Percentiles rank a stretch among this genome's conserved stretches.
Conservation (phyloP, 768 basidiomycete species). For the Dendrothele bispora region DNA sequence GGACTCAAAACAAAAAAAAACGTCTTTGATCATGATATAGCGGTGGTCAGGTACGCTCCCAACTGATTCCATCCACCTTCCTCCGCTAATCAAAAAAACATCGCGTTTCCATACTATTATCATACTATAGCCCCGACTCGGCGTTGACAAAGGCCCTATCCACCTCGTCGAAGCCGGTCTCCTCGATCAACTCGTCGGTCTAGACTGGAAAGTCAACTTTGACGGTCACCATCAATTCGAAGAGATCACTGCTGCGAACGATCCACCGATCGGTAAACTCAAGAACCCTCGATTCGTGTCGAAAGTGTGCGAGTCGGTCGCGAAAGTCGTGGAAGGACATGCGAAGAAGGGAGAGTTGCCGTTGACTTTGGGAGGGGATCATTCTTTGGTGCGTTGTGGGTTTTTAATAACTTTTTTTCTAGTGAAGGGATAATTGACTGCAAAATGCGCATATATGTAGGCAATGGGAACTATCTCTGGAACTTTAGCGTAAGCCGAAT, state of each 20-base stretch:
- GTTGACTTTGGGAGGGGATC: slow-evolving; percentile 93
- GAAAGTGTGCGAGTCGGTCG: slow-evolving; percentile 76
- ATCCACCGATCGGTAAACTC: slow-evolving; percentile 84
- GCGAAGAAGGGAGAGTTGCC: slow-evolving; percentile 79
- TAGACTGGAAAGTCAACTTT: slow-evolving; percentile 90
- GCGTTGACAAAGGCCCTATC: slow-evolving; percentile 88
- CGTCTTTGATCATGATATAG: slow-evolving; percentile 29
- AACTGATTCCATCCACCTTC: slow-evolving; percentile 1
- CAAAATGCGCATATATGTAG: slow-evolving; percentile 29
- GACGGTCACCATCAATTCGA: slow-evolving; percentile 91
- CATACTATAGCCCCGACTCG: slow-evolving; percentile 58
- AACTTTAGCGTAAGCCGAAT: slow-evolving; percentile 61
- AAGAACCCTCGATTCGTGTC: slow-evolving; percentile 91
- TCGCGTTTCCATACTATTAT: slow-evolving; percentile 9
- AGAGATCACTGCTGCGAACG: slow-evolving; percentile 58
- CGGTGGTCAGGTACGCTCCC: slow-evolving; percentile 60
- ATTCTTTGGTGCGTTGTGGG: slow-evolving; percentile 70
- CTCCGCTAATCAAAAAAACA: neutral
- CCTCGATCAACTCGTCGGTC: slow-evolving; percentile 64
- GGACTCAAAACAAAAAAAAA: slow-evolving; percentile 7
- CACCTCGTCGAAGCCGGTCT: slow-evolving; percentile 88
- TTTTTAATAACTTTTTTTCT: slow-evolving; percentile 4
- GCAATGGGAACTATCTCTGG: slow-evolving; percentile 95
- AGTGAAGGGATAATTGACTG: slow-evolving; percentile 11
- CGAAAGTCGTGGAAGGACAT: slow-evolving; percentile 73